These are phyloP conservation scores for Arabidopsis lyrata DNA, from an alignment of 441 rosid species.

Conservation along the genomic window DNA sequence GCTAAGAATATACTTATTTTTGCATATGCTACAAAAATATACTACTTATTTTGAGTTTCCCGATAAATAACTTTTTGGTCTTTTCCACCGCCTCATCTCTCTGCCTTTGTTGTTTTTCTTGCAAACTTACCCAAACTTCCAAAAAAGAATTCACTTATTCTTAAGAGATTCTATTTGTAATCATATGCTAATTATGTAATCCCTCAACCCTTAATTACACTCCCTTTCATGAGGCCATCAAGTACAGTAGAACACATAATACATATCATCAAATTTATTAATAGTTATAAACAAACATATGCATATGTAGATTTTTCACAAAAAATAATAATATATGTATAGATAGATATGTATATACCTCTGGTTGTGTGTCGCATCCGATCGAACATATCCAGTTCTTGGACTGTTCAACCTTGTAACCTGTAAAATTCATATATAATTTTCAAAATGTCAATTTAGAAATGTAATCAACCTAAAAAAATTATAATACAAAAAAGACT, in stretches of 20 bases:
- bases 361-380: conserved; percentile 72
- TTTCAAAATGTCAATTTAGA: conserved; percentile 16
- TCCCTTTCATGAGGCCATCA: not conserved
- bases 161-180: conserved; percentile 45
- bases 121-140: conserved; percentile 32
- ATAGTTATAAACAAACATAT: too few species aligned
- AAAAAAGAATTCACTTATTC: conserved; percentile 32
- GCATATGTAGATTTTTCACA: not conserved
- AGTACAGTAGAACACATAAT: not conserved
- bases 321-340: not conserved
- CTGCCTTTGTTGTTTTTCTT: conserved; percentile 28
- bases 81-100: conserved; percentile 37
- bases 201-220: conserved; percentile 32
- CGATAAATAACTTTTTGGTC: conserved; percentile 55
- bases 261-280: too few species aligned
- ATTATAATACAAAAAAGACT: not conserved
- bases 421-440: conserved; percentile 37
- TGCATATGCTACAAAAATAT: conserved; percentile 40
- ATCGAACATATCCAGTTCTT: conserved; percentile 74
- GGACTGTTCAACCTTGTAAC: conserved; percentile 74
- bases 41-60: conserved; percentile 60
- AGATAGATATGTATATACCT: conserved; percentile 53
- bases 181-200: conserved; percentile 51
- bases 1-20: conserved; percentile 44
- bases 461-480: not conserved